Conservation (phyloP, 208 protist genomes). For the Crithidia acanthocephali region DNA sequence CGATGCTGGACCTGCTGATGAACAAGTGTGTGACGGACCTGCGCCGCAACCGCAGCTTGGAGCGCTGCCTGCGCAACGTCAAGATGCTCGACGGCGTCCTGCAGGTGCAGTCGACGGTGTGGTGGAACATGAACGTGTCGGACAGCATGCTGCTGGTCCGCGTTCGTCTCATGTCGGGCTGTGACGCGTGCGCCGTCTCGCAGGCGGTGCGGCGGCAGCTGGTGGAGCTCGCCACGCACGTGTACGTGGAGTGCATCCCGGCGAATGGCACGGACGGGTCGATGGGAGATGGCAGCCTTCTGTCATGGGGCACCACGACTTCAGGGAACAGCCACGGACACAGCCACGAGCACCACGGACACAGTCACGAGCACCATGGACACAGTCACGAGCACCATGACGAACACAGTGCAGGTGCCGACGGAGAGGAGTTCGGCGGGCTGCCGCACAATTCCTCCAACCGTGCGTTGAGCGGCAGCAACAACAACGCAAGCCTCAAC, state of each 20-base stretch:
- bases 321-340: slow-evolving; percentile 27
- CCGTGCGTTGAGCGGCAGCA: background rate
- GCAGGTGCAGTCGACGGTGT: slow-evolving; percentile 51
- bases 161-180: slow-evolving; percentile 46
- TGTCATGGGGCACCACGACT: slow-evolving; percentile 2
- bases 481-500: background rate
- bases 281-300: slow-evolving; percentile 5
- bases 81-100: slow-evolving; percentile 57
- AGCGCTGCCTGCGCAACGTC: slow-evolving; percentile 50
- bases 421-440: background rate
- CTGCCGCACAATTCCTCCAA: background rate
- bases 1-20: slow-evolving; percentile 61
- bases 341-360: slow-evolving; percentile 1
- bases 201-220: slow-evolving; percentile 38
- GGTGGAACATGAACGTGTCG: slow-evolving; percentile 49
- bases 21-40: slow-evolving; percentile 61
- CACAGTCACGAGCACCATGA: slow-evolving; percentile 7
- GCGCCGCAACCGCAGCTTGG: slow-evolving; percentile 26
- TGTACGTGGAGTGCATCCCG: slow-evolving; percentile 69
- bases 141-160: slow-evolving; percentile 64
- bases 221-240: slow-evolving; percentile 41
- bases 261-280: slow-evolving; percentile 12
- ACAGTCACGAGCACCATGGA: slow-evolving; percentile 4
- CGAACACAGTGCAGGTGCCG: background rate
- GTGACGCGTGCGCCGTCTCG: slow-evolving; percentile 43